These are phyloP conservation scores for Fomitiporia mediterranea DNA, from an alignment of 1,284 basidiomycete species.

Conservation along the genomic window DNA sequence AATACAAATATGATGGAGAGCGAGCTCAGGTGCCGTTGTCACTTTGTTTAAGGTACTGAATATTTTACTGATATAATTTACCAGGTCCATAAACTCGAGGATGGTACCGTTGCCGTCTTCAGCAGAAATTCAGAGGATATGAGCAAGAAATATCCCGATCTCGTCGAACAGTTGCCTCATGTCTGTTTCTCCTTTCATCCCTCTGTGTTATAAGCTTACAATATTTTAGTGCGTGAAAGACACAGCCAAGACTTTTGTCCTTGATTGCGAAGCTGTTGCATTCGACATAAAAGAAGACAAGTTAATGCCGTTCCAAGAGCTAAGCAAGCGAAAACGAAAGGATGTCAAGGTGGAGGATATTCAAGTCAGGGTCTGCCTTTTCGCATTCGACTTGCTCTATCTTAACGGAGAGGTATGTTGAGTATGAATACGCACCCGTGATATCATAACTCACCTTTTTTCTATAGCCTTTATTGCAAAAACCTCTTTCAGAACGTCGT, in stretches of 20 bases:
- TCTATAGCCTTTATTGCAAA: slow-evolving; percentile 59
- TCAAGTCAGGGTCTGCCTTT: slow-evolving; percentile 91
- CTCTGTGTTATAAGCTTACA: neutral
- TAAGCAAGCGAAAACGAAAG: slow-evolving; percentile 93
- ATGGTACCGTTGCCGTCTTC: slow-evolving; percentile 85
- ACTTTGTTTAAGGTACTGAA: neutral
- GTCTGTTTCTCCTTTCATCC: slow-evolving; percentile 39
- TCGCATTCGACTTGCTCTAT: slow-evolving; percentile 93
- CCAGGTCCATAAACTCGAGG: slow-evolving; percentile 76
- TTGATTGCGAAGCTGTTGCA: slow-evolving; percentile 96
- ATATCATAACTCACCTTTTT: slow-evolving; percentile 12
- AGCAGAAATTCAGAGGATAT: slow-evolving; percentile 99
- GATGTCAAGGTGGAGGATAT: slow-evolving; percentile 97
- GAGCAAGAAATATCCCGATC: slow-evolving; percentile 98
- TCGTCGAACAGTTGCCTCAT: slow-evolving; percentile 87
- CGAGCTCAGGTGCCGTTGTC: slow-evolving; percentile 72
- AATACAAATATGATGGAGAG: slow-evolving; percentile 99
- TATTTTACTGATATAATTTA: neutral
- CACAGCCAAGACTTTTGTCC: slow-evolving; percentile 80
- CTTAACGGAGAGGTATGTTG: slow-evolving; percentile 83
- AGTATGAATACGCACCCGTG: slow-evolving; percentile 2
- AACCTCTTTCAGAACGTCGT: slow-evolving; percentile 70
- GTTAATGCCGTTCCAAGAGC: slow-evolving; percentile 96
- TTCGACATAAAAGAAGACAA: slow-evolving; percentile 82
- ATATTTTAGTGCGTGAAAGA: slow-evolving; percentile 74